Base-by-base conservation (phyloP, 2,329 filamentous ascomycete genomes). In the Diaporthe australafricana region DNA sequence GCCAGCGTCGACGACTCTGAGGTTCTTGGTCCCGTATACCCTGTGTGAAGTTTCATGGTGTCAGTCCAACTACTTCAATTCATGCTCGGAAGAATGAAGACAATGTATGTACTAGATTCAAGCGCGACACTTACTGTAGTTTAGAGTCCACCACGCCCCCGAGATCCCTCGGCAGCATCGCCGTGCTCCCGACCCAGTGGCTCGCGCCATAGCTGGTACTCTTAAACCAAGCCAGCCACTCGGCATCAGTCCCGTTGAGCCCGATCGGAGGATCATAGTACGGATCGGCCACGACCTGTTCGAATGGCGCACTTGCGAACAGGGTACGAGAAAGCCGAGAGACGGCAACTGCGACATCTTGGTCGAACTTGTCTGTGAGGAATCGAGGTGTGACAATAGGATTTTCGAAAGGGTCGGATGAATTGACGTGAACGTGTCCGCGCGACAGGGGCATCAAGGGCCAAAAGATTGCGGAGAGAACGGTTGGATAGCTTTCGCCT, bases 111-210 rank as follows among this genome's bases (percentile, higher is more conserved):
- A n/a, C n/a, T n/a, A n/a, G n/a, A 14, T 38, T 5, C 0, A 8
- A 5, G 20, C 48, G 22, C 4, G 17, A 9, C 4, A 60, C 74
- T 50, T 42, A 75, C 75, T 72, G 74, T 22, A 76, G 47, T 5
- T 72, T 52, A 55, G 60, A 30, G 48, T 72, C 25, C 17, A 77
- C 75, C 25, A 77, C 76, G 12, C 75, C 76, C 1, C 76, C 76
- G 14, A 77, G 48, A 1, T 75, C 53, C 35, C 73, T 72, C 9
- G 76, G 76, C 53, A 77, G 68, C 76, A 77, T 77, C 12, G 76
- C 74, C 4, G 76, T 77, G 20, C 74, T 55, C n/a, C 76, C 76
- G 12, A 77, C 56, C 77, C 77, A 77, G 62, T 78, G 77, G 22
- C 74, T 75, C 7, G 77, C 75, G 4, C 73, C 74, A n/a, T 20